Conservation (phyloP, 2,329 filamentous ascomycete species). For the Ceratocystis diversiconidia region DNA sequence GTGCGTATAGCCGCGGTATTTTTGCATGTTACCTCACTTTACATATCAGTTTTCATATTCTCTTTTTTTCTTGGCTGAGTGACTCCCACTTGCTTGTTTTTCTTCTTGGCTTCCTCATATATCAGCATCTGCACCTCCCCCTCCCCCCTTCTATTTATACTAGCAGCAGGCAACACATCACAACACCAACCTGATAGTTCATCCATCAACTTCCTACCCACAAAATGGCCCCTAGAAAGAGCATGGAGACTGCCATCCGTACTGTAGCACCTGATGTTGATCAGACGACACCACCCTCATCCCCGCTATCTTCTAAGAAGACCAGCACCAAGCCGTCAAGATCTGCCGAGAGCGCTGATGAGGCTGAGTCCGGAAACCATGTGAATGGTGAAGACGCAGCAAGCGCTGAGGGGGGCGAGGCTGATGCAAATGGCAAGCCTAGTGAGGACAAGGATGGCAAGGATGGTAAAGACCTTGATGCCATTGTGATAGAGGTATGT, state of each 20-base stretch:
- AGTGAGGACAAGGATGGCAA: constrained; percentile 22
- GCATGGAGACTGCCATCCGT: constrained; percentile 18
- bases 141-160: background rate
- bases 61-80: background rate
- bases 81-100: background rate
- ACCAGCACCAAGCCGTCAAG: constrained; percentile 26
- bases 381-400: background rate
- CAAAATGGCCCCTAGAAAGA: constrained; percentile 13
- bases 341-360: constrained; percentile 17
- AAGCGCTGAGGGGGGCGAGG: background rate
- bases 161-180: background rate
- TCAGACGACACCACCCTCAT: constrained; percentile 20
- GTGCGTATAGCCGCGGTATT: background rate
- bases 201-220: background rate
- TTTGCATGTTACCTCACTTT: background rate
- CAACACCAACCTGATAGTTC: background rate
- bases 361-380: background rate
- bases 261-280: constrained; percentile 16
- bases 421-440: constrained; percentile 19
- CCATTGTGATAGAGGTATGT: constrained; percentile 39
- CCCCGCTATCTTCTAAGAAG: constrained; percentile 23
- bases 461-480: constrained; percentile 25
- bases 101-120: background rate
- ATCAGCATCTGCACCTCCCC: background rate
- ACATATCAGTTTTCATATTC: background rate